phyloP scores from a whole-genome alignment of 140 eudicot genomes.

The Cichorium intybus region DNA sequence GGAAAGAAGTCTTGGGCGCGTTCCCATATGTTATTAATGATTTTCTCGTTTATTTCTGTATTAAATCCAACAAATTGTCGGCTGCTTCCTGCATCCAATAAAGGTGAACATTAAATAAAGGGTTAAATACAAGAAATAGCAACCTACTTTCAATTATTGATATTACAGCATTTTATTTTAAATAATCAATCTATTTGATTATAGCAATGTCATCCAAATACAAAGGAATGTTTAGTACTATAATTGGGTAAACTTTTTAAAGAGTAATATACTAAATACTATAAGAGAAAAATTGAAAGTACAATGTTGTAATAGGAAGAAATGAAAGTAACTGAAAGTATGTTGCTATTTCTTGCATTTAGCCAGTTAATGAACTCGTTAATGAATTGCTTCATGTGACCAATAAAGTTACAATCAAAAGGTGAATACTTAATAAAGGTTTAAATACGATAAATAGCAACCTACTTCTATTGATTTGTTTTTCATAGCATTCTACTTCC shows the following conservation, averaged over 20 bases:
- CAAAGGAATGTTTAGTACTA: no score
- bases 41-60: conserved; percentile 62
- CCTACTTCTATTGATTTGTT: no score
- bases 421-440: not conserved
- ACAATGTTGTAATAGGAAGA: no score
- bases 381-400: no score
- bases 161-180: not conserved
- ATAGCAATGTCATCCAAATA: no score
- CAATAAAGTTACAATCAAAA: no score
- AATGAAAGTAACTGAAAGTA: not conserved
- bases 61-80: conserved; percentile 84
- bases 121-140: not conserved
- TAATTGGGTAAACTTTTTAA: no score
- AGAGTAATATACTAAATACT: not conserved
- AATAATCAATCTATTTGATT: not conserved
- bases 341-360: no score
- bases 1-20: conserved; percentile 86
- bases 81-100: conserved; percentile 77
- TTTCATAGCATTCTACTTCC: no score
- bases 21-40: conserved; percentile 74
- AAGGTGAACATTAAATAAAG: not conserved
- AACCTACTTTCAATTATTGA: not conserved
- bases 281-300: no score
- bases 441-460: no score
- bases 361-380: no score